Conservation (phyloP, 192 early-diverging fungal species). For the Coemansia sp. region DNA sequence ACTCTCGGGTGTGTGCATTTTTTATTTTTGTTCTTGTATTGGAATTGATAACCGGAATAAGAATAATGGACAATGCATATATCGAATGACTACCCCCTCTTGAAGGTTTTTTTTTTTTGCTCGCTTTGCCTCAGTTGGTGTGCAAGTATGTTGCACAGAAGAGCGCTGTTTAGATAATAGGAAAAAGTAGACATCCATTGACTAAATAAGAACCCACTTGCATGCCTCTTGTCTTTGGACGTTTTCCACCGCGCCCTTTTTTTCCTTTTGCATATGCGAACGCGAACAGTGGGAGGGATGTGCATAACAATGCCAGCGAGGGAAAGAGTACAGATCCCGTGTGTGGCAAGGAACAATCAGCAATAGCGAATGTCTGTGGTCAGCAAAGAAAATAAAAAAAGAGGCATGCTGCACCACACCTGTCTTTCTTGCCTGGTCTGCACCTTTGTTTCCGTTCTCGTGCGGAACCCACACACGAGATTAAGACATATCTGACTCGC, state of each 20-base stretch:
- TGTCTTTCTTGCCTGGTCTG: conserved; percentile 4
- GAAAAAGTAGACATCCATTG: neutral
- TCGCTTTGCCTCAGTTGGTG: neutral
- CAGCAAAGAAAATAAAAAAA: neutral
- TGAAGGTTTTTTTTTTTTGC: neutral
- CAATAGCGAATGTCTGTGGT: conserved; percentile 1
- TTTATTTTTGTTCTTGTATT: conserved; percentile 1
- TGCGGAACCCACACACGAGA: neutral
- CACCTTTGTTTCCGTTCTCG: neutral
- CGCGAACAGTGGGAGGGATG: neutral
- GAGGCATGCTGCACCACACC: conserved; percentile 4
- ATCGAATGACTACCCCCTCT: neutral
- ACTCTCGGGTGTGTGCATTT: neutral
- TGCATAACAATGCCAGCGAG: neutral
- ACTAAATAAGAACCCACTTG: conserved; percentile 2
- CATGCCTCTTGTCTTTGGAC: neutral
- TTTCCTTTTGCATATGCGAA: conserved; percentile 1
- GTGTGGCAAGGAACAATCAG: conserved; percentile 3
- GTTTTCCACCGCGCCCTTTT: neutral
- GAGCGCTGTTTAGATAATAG: neutral
- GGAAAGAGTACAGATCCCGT: conserved; percentile 10
- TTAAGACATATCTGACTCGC: neutral
- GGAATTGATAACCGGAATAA: conserved; percentile 6
- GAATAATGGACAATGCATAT: neutral
- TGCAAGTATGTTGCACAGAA: neutral